Conservation (phyloP, 352 stramenopile species). For the Pythium rhizo-oryzae region DNA sequence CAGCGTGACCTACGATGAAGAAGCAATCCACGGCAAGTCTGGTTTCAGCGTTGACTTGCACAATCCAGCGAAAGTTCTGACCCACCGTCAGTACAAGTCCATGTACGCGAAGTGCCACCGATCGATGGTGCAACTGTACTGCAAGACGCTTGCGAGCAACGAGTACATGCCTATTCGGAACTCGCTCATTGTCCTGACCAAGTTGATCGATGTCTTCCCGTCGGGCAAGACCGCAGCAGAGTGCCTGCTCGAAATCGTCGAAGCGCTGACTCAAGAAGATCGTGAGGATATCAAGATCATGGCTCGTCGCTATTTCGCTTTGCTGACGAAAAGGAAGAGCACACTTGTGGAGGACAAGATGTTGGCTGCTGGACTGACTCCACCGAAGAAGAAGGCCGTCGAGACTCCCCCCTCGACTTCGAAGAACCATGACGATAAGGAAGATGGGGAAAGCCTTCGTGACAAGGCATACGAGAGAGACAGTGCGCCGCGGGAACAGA, state of each 20-base stretch:
- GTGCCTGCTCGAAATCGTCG: slow-evolving; percentile 63
- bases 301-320: slow-evolving; percentile 83
- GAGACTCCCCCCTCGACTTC: slow-evolving; percentile 18
- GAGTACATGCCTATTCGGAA: slow-evolving; percentile 89
- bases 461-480: slow-evolving; percentile 13
- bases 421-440: slow-evolving; percentile 30
- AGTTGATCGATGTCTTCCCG: slow-evolving; percentile 87
- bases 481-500: slow-evolving; percentile 1
- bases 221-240: slow-evolving; percentile 58
- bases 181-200: slow-evolving; percentile 87
- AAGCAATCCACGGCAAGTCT: slow-evolving; percentile 71
- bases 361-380: slow-evolving; percentile 36
- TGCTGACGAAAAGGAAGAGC: slow-evolving; percentile 77
- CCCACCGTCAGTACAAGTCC: slow-evolving; percentile 74
- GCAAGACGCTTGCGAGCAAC: slow-evolving; percentile 54
- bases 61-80: slow-evolving; percentile 59
- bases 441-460: slow-evolving; percentile 29
- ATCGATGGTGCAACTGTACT: slow-evolving; percentile 67
- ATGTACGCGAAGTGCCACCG: slow-evolving; percentile 81
- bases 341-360: slow-evolving; percentile 71
- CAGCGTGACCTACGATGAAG: slow-evolving; percentile 73
- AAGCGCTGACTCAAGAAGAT: slow-evolving; percentile 76
- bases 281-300: slow-evolving; percentile 91
- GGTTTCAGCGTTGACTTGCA: slow-evolving; percentile 75
- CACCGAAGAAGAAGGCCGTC: slow-evolving; percentile 24